Percentiles rank a stretch among this genome's conserved stretches.
Evolutionary conservation across 2,329 filamentous ascomycete species (phyloP).

Genomic region (Xylaria sp.): DNA sequence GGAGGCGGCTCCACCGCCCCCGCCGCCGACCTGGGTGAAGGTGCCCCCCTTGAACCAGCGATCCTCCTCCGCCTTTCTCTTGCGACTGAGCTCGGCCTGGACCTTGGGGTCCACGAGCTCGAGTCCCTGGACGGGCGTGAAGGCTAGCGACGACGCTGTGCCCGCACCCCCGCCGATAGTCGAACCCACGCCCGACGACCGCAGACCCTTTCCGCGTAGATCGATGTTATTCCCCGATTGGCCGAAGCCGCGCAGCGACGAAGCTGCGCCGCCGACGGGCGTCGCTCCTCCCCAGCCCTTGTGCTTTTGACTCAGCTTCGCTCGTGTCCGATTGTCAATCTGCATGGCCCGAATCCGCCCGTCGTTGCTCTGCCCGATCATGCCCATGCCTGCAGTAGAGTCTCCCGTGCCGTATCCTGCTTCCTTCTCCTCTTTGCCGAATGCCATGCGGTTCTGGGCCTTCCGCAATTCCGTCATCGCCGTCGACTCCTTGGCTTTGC

Average conservation of each 20-base stretch:
- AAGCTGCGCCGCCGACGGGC: conserved; percentile 68
- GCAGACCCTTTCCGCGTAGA: conserved; percentile 76
- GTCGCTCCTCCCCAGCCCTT: conserved; percentile 88
- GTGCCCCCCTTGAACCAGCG: conserved; percentile 97
- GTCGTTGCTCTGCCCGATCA: conserved; percentile 88
- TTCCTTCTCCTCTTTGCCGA: conserved; percentile 93
- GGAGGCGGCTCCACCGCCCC: conserved; percentile 37
- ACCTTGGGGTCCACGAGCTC: conserved; percentile 95
- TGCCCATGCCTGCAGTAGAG: conserved; percentile 83
- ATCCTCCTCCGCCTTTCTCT: conserved; percentile 92
- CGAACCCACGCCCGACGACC: conserved; percentile 79
- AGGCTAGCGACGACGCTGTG: conserved; percentile 85
- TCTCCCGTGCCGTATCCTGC: conserved; percentile 88
- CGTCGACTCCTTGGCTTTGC: conserved; percentile 94
- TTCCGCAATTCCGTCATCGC: conserved; percentile 97
- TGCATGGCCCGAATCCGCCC: conserved; percentile 87
- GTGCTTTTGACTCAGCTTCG: conserved; percentile 92
- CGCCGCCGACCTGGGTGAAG: conserved; percentile 80
- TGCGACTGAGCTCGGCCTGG: conserved; percentile 82
- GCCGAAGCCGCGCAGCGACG: conserved; percentile 79
- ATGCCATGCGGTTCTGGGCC: conserved; percentile 93
- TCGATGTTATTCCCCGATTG: conserved; percentile 65
- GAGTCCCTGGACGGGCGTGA: conserved; percentile 91
- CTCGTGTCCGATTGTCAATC: conserved; percentile 89
- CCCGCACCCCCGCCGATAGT: conserved; percentile 67